A percentile compares a stretch with the other conserved stretches of the same genome.
Conservation (phyloP, 1,284 basidiomycete genomes). For the Pseudozyma tsukubaensis region DNA sequence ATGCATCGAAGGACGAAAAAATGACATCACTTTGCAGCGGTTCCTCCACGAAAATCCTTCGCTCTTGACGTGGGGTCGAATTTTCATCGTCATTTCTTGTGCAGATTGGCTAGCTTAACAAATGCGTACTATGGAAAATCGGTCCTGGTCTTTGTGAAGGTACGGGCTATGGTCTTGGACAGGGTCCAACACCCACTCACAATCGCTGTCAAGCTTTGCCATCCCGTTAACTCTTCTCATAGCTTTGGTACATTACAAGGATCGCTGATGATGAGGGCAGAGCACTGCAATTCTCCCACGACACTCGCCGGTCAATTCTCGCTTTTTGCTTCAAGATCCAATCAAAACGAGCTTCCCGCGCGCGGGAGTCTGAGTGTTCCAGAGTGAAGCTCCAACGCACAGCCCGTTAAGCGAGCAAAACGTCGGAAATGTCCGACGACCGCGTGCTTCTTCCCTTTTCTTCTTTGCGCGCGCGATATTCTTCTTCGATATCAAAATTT, state of each 20-base stretch:
- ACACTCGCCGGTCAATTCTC: too few relatives aligned
- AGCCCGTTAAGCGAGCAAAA: conserved; percentile 19
- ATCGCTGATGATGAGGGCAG: too few relatives aligned
- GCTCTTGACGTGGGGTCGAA: background rate
- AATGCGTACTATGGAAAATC: too few relatives aligned
- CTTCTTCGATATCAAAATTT: background rate
- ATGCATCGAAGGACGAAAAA: background rate
- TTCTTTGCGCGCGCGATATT: background rate
- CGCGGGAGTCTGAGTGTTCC: background rate
- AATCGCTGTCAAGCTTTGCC: background rate
- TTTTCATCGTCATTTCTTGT: too few relatives aligned
- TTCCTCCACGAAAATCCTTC: background rate
- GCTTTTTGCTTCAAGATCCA: too few relatives aligned
- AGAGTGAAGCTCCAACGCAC: background rate
- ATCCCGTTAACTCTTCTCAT: too few relatives aligned
- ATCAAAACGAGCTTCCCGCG: background rate
- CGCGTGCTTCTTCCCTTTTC: conserved; percentile 19
- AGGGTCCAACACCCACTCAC: background rate
- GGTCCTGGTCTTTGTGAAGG: background rate
- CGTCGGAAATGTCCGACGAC: conserved; percentile 32
- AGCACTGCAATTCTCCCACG: too few relatives aligned
- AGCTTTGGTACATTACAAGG: too few relatives aligned
- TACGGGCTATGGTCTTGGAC: background rate
- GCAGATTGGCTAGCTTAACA: too few relatives aligned
- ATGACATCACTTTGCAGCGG: conserved; percentile 23